Conservation (phyloP, 768 basidiomycete genomes). For the Kwoniella sp. region DNA sequence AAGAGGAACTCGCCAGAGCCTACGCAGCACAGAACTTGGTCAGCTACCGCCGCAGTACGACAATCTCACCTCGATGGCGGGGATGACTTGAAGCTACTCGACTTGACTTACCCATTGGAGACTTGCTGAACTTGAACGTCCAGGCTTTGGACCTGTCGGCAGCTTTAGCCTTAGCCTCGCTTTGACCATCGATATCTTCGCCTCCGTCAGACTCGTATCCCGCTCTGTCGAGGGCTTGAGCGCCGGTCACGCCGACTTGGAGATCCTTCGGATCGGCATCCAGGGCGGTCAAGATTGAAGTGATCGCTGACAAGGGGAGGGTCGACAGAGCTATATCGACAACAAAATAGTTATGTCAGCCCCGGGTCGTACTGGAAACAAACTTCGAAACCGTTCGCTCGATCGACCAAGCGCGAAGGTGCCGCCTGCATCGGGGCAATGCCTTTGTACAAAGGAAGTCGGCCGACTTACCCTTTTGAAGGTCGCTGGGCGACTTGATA, state of each 20-base stretch:
- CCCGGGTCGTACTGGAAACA: neutral
- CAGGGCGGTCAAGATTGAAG: slow-evolving; percentile 45
- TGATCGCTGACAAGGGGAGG: slow-evolving; percentile 47
- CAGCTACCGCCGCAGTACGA: neutral
- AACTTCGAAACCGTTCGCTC: too few species aligned
- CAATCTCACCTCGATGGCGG: too few species aligned
- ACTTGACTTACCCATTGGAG: slow-evolving; percentile 50
- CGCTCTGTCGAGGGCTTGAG: slow-evolving; percentile 42
- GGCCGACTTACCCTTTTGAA: slow-evolving; percentile 52
- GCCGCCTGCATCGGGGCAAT: neutral
- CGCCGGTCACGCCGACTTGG: slow-evolving; percentile 24
- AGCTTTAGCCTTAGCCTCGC: slow-evolving; percentile 4
- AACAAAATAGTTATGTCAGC: neutral
- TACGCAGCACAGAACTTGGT: slow-evolving; percentile 8
- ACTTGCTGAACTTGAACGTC: slow-evolving; percentile 53
- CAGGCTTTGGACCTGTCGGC: slow-evolving; percentile 44
- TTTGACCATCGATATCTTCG: slow-evolving; percentile 30
- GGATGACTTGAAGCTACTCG: neutral
- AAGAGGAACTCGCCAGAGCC: slow-evolving; percentile 56
- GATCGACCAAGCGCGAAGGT: too few species aligned
- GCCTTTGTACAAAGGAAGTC: neutral
- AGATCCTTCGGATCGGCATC: slow-evolving; percentile 36
- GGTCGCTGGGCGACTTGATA: slow-evolving; percentile 49
- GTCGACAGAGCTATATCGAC: slow-evolving; percentile 39
- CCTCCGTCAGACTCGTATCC: slow-evolving; percentile 54